A percentile compares a stretch with the other conserved stretches of the same genome.
These are phyloP conservation scores for Erythrobasidium hasegawianum DNA, from an alignment of 1,284 basidiomycete species.

Conservation along the genomic window DNA sequence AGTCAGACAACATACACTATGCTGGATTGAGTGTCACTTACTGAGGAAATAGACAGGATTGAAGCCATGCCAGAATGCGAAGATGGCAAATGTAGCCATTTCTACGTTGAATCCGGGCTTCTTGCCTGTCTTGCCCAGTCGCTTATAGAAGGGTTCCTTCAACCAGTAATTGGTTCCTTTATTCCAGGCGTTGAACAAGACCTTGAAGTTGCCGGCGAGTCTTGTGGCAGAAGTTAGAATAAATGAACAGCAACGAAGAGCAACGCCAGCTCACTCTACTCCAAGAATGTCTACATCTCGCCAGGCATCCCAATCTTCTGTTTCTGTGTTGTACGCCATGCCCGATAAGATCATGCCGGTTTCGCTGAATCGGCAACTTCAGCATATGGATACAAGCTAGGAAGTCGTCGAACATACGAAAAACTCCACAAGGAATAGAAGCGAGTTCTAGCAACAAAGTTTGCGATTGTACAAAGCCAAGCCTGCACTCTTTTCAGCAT, in stretches of 20 bases:
- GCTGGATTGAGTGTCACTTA: too few species aligned
- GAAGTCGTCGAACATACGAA: too few species aligned
- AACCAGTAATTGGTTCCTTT: conserved; percentile 95
- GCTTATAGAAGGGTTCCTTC: conserved; percentile 93
- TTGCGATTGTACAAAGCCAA: too few species aligned
- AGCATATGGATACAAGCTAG: too few species aligned
- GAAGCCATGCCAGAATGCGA: conserved; percentile 84
- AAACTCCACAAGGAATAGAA: too few species aligned
- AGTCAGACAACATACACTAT: too few species aligned
- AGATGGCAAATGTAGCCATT: conserved; percentile 87
- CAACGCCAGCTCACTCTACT: conserved; percentile 66
- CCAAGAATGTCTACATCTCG: conserved; percentile 75
- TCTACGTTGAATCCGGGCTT: conserved; percentile 71
- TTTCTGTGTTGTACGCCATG: too few species aligned
- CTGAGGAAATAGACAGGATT: conserved; percentile 78
- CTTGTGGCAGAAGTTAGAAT: not conserved
- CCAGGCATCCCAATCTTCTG: conserved; percentile 74
- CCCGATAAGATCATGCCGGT: too few species aligned
- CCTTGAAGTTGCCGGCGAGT: conserved; percentile 19
- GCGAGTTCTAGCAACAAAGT: too few species aligned
- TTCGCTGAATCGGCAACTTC: too few species aligned
- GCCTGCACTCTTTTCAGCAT: too few species aligned
- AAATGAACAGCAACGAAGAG: too few species aligned
- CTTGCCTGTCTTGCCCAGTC: conserved; percentile 80
- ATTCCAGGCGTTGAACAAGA: conserved; percentile 63